Percentiles rank a stretch among this genome's conserved stretches.
These are phyloP conservation scores for Candolleomyces eurysporus DNA, from an alignment of 768 basidiomycete species.

Conservation along the genomic window DNA sequence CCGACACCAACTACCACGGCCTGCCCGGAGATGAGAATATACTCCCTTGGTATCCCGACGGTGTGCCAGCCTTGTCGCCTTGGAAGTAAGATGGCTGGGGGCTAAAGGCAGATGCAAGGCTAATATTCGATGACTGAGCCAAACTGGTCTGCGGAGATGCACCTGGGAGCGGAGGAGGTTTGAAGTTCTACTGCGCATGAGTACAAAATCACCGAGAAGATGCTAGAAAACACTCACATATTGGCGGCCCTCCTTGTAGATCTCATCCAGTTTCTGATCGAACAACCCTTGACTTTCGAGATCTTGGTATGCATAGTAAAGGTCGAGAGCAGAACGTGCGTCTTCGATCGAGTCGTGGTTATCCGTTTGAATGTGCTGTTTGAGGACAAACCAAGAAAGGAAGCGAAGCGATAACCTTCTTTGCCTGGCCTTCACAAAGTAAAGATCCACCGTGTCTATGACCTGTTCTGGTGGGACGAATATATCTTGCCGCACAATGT, in stretches of 20 bases:
- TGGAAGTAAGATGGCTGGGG: neutral
- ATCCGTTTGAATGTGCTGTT: slow-evolving; percentile 89
- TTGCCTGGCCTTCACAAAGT: slow-evolving; percentile 77
- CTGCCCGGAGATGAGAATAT: neutral
- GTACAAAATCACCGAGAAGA: neutral
- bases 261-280: slow-evolving; percentile 83
- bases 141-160: neutral
- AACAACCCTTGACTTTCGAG: slow-evolving; percentile 77
- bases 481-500: slow-evolving; percentile 60
- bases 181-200: slow-evolving; percentile 44
- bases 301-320: slow-evolving; percentile 79
- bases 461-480: slow-evolving; percentile 95
- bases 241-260: slow-evolving; percentile 77
- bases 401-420: slow-evolving; percentile 90
- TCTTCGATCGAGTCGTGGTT: slow-evolving; percentile 99
- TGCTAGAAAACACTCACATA: slow-evolving; percentile 43
- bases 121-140: neutral
- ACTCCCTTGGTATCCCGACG: neutral
- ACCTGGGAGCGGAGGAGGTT: slow-evolving; percentile 41
- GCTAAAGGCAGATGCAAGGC: neutral
- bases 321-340: slow-evolving; percentile 77
- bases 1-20: neutral
- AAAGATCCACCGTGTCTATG: slow-evolving; percentile 97
- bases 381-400: slow-evolving; percentile 90
- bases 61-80: neutral